These are phyloP conservation scores for Zopfia rhizophila DNA, from an alignment of 2,329 filamentous ascomycete genomes.

Conservation along the genomic window DNA sequence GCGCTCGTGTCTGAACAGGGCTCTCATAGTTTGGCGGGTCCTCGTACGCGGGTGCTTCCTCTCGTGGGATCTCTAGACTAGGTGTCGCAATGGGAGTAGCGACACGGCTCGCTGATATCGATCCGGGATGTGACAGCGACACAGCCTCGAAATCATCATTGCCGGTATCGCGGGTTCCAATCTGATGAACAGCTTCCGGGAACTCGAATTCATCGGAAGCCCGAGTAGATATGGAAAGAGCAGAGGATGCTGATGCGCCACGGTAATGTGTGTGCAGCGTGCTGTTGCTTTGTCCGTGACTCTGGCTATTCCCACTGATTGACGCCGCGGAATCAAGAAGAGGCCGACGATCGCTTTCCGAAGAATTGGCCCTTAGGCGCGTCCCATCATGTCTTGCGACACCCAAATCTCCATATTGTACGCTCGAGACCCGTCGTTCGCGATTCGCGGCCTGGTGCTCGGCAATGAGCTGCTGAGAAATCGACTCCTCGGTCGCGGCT, in stretches of 20 bases:
- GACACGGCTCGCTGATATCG: constrained; percentile 37
- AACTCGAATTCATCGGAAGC: constrained; percentile 51
- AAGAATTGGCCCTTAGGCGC: constrained; percentile 76
- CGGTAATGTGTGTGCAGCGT: constrained; percentile 52
- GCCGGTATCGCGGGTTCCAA: constrained; percentile 22
- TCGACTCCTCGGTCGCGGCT: constrained; percentile 52
- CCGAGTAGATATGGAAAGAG: constrained; percentile 49
- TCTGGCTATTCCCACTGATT: constrained; percentile 56
- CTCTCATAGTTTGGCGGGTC: constrained; percentile 62
- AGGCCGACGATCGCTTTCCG: constrained; percentile 76
- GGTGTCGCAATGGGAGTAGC: constrained; percentile 26
- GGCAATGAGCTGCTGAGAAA: constrained; percentile 60
- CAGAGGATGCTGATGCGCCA: constrained; percentile 55
- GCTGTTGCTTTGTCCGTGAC: constrained; percentile 36
- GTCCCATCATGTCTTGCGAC: constrained; percentile 82
- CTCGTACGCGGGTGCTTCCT: constrained; percentile 54
- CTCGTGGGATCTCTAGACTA: constrained; percentile 39
- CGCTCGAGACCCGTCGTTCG: constrained; percentile 75
- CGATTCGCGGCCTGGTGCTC: constrained; percentile 71
- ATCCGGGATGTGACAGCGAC: constrained; percentile 50
- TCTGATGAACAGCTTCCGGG: constrained; percentile 31
- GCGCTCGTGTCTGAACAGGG: constrained; percentile 46
- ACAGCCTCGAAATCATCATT: constrained; percentile 57
- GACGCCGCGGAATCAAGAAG: constrained; percentile 77
- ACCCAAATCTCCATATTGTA: constrained; percentile 80